Evolutionary conservation across 2,329 filamentous ascomycete species (phyloP).

Genomic region (Sporothrix brasiliensis): DNA sequence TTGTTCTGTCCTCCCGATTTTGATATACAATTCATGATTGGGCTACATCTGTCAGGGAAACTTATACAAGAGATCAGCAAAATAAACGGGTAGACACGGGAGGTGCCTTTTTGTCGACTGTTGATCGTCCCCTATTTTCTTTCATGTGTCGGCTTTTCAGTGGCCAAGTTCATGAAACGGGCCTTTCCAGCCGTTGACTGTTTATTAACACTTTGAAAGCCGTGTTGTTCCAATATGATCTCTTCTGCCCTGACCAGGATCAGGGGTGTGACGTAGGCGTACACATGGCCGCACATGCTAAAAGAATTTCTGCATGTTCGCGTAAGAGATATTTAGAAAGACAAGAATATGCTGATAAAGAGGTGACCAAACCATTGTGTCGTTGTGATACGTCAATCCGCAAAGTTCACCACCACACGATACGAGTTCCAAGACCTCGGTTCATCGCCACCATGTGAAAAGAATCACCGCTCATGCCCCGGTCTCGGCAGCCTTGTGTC

Average conservation of each 20-base stretch:
- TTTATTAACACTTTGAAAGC: background rate
- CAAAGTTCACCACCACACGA: too few relatives aligned
- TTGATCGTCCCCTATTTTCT: background rate
- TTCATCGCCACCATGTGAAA: background rate
- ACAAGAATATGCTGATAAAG: background rate
- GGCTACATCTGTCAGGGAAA: conserved; percentile 10
- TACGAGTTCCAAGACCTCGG: background rate
- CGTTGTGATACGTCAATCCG: too few relatives aligned
- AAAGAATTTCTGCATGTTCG: background rate
- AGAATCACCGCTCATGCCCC: background rate
- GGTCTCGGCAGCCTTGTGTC: background rate
- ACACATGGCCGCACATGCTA: background rate
- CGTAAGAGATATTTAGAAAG: background rate
- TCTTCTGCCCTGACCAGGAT: background rate
- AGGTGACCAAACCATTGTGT: too few relatives aligned
- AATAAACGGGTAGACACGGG: conserved; percentile 18
- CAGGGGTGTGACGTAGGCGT: background rate
- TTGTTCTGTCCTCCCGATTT: background rate
- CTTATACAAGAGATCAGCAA: background rate
- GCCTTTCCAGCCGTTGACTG: background rate
- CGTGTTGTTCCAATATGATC: background rate
- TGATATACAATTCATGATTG: conserved; percentile 6
- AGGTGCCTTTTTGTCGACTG: conserved; percentile 9
- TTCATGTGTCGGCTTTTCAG: background rate
- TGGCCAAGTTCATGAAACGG: background rate